Conservation (phyloP, 257 asterid genomes). For the Primulina eburnea region DNA sequence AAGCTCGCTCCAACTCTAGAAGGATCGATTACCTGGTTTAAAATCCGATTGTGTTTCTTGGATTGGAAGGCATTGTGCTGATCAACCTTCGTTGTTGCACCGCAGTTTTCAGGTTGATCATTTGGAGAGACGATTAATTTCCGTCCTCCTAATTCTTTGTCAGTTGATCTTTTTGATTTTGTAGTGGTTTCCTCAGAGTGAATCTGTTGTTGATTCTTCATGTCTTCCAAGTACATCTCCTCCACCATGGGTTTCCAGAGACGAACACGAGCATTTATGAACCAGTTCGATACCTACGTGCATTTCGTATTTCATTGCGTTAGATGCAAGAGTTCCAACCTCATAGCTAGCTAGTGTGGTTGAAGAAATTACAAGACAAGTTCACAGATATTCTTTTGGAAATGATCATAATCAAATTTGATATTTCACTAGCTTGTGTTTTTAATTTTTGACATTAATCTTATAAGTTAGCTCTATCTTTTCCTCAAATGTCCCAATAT, state of each 20-base stretch:
- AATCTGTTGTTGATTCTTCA: slow-evolving; percentile 33
- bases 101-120: slow-evolving; percentile 25
- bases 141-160: slow-evolving; percentile 10
- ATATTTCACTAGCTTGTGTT: too few species aligned
- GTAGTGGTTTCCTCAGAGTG: slow-evolving; percentile 17
- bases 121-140: slow-evolving; percentile 3
- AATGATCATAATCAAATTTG: too few species aligned
- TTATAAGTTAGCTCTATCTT: too few species aligned
- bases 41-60: slow-evolving; percentile 23
- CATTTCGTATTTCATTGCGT: too few species aligned
- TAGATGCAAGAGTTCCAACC: too few species aligned
- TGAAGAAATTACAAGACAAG: too few species aligned
- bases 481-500: too few species aligned
- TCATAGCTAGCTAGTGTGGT: too few species aligned
- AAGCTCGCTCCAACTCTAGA: slow-evolving; percentile 21
- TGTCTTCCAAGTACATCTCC: slow-evolving; percentile 75
- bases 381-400: too few species aligned
- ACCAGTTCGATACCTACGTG: slow-evolving; percentile 77
- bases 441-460: too few species aligned
- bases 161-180: slow-evolving; percentile 16
- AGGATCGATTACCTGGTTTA: slow-evolving; percentile 11
- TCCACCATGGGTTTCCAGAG: slow-evolving; percentile 91
- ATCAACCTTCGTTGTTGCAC: not conserved
- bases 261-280: slow-evolving; percentile 79
- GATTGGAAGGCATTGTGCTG: not conserved